Evolutionary conservation across 2,329 filamentous ascomycete species (phyloP), one percentile per base, ranked within the genome.

Genomic region (Neofusicoccum cordaticola): DNA sequence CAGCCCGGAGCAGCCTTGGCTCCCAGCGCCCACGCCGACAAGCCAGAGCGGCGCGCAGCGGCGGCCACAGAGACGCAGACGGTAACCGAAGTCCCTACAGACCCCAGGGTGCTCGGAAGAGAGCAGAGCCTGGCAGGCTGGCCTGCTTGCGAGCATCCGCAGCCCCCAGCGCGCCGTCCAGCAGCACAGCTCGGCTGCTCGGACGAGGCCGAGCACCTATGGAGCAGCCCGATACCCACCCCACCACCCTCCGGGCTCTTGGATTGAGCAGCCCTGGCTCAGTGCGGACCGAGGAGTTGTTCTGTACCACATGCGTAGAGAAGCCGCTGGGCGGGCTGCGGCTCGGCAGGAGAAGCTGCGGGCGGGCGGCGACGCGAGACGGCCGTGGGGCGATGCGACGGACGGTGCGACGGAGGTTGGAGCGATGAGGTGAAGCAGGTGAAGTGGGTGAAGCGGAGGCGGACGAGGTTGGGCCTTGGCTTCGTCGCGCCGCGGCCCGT

Each of bases 51-150:
- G 27, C 41, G 11, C 27, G 12, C 35, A n/a, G 22, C 35, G 17
- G 11, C 39, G 15, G 35, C 12, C 19, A 34, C 51, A 45, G 62
- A 57, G 44, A 58, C 35, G 45, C 62, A 50, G 52, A 34, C 52
- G 52, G 51, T 44, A 44, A 57, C 62, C 11, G 17, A 39, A 31
- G 37, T 27, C 39, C 50, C 50, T 56, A 48, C 62, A 64, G 47
- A 48, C 51, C 62, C 62, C 62, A 64, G 42, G 35, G 39, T 34
- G 56, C 47, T 63, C 61, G 50, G 27, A 7, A 63, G 50, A 35
- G 34, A 61, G 37, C 44, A 37, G 34, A 57, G 34, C 35, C 8
- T 64, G 42, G 62, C 41, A 11, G 41, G 52, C 31, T 64, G 62
- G 52, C 42, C 42, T 64, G 62, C 51, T 34, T 58, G 62, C 52